Conservation (phyloP, 2,329 filamentous ascomycete species). For the Exophiala aquamarina region DNA sequence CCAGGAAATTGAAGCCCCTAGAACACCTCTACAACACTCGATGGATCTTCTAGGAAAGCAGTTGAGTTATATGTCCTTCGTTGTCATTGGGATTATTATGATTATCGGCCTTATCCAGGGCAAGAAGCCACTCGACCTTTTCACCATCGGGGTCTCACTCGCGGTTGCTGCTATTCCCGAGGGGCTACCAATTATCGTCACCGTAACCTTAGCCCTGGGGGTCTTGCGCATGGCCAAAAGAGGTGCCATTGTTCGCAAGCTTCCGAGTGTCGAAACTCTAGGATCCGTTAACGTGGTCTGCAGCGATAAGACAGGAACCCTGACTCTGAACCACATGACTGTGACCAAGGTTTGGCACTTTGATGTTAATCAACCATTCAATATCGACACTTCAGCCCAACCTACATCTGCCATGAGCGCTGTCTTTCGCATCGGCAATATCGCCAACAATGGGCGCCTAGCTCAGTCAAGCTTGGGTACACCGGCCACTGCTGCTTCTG, state of each 20-base stretch:
- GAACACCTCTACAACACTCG: constrained; percentile 88
- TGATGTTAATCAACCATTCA: constrained; percentile 60
- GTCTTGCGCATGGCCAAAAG: constrained; percentile 95
- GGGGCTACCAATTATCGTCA: constrained; percentile 96
- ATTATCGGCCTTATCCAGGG: constrained; percentile 87
- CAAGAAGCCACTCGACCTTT: constrained; percentile 87
- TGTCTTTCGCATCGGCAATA: constrained; percentile 88
- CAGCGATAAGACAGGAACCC: constrained; percentile 94
- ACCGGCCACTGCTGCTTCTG: constrained; percentile 67
- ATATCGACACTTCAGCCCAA: constrained; percentile 55
- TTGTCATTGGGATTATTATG: constrained; percentile 90
- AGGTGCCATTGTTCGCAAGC: constrained; percentile 89
- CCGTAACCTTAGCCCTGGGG: constrained; percentile 89
- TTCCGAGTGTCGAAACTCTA: constrained; percentile 95
- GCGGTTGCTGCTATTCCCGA: constrained; percentile 97
- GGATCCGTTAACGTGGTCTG: constrained; percentile 99
- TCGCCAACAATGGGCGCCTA: constrained; percentile 90
- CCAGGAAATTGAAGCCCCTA: constrained; percentile 90
- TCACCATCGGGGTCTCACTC: constrained; percentile 94
- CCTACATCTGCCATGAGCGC: constrained; percentile 74
- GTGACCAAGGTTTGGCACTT: constrained; percentile 97
- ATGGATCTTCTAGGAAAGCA: constrained; percentile 98
- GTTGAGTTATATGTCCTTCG: constrained; percentile 94
- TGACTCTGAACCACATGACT: constrained; percentile 98
- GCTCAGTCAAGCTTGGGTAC: constrained; percentile 70